Evolutionary conservation across 805 yeast species (phyloP).

Genomic region (Grigorovia yakushimaensis): DNA sequence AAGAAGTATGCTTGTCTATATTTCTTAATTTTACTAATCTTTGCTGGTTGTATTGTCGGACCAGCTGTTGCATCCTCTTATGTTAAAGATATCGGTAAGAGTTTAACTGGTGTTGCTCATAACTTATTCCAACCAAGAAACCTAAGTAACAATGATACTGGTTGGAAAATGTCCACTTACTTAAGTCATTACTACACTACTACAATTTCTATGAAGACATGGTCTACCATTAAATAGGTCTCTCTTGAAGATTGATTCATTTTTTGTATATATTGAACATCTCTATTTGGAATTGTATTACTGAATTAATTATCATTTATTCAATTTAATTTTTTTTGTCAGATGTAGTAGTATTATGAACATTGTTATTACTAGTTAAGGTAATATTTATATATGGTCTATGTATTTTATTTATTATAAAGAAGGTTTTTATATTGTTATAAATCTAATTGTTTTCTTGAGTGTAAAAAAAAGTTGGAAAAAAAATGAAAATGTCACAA

Average conservation of each 20-base stretch:
- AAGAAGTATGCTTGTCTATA: slow-evolving; percentile 81
- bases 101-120: slow-evolving; percentile 33
- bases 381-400: slow-evolving; percentile 10
- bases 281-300: slow-evolving; percentile 1
- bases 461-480: background rate
- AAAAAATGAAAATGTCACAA: background rate
- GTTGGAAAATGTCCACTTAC: slow-evolving; percentile 32
- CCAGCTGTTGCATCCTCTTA: slow-evolving; percentile 79
- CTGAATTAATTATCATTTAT: background rate
- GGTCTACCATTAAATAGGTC: slow-evolving; percentile 39
- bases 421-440: slow-evolving; percentile 5
- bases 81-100: slow-evolving; percentile 29
- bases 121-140: slow-evolving; percentile 91
- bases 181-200: slow-evolving; percentile 33
- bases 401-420: slow-evolving; percentile 15
- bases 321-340: background rate
- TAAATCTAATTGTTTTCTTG: background rate
- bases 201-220: slow-evolving; percentile 44
- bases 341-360: background rate
- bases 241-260: background rate
- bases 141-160: slow-evolving; percentile 76
- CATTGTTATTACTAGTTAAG: background rate
- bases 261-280: background rate
- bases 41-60: slow-evolving; percentile 71
- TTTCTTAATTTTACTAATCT: slow-evolving; percentile 57